These are phyloP conservation scores for Pachyrhizus erosus DNA, from an alignment of 306 rosid species.

Conservation along the genomic window DNA sequence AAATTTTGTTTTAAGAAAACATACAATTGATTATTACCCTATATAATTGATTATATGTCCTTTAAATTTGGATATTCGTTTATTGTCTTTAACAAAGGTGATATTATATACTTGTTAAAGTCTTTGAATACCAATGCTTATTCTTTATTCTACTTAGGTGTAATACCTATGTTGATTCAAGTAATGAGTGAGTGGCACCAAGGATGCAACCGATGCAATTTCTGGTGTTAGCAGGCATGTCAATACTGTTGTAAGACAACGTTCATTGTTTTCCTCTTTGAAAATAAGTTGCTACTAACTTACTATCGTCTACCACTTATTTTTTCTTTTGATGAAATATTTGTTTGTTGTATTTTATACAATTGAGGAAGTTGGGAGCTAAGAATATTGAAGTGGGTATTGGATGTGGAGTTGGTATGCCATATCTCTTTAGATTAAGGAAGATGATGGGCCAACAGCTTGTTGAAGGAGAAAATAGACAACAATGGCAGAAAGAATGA, in stretches of 20 bases:
- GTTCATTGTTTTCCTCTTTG: not conserved
- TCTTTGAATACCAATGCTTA: not conserved
- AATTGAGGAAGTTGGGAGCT: conserved; percentile 92
- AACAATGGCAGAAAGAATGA: too few relatives aligned
- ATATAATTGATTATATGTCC: too few relatives aligned
- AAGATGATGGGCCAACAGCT: too few relatives aligned
- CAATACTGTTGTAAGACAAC: conserved; percentile 68
- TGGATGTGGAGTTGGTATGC: conserved; percentile 98
- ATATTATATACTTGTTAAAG: not conserved
- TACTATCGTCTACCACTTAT: not conserved
- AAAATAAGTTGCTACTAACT: not conserved
- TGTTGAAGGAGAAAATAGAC: too few relatives aligned
- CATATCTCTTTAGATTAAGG: too few relatives aligned
- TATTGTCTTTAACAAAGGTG: not conserved
- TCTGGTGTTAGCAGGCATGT: conserved; percentile 90
- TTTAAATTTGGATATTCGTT: conserved; percentile 71
- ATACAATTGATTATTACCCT: too few relatives aligned
- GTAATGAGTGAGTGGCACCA: conserved; percentile 95
- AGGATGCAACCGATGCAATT: conserved; percentile 93
- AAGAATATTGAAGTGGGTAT: conserved; percentile 81
- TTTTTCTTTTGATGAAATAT: not conserved
- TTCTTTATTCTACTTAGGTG: conserved; percentile 63
- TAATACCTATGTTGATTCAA: conserved; percentile 83
- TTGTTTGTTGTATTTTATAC: conserved; percentile 30
- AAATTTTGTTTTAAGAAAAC: too few relatives aligned